Evolutionary conservation across 768 basidiomycete species (phyloP).

Genomic region (Agaricus subrufescens): DNA sequence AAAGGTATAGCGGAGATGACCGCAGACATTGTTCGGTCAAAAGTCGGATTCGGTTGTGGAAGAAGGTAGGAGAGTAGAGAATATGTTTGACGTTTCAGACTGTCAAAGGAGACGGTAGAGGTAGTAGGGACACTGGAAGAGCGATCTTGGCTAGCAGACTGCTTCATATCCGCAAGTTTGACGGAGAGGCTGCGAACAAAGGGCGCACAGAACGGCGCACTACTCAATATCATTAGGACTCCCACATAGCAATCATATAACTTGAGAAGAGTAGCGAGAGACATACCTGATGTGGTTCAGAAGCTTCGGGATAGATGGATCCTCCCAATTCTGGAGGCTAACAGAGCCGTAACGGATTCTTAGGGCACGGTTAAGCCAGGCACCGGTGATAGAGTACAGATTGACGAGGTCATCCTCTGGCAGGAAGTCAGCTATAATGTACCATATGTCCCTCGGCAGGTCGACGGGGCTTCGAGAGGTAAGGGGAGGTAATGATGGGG

Average conservation of each 20-base stretch:
- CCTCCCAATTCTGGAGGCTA: slow-evolving; percentile 19
- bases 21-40: neutral
- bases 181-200: neutral
- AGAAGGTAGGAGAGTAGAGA: neutral
- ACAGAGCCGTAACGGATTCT: slow-evolving; percentile 22
- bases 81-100: neutral
- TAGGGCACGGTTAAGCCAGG: slow-evolving; percentile 28
- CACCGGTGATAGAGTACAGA: slow-evolving; percentile 25
- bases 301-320: slow-evolving; percentile 4
- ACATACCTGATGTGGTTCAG: neutral
- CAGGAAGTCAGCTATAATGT: slow-evolving; percentile 24
- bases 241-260: neutral
- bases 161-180: neutral
- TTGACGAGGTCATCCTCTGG: slow-evolving; percentile 20
- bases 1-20: slow-evolving; percentile 24
- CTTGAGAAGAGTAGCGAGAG: neutral
- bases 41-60: neutral
- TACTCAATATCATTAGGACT: neutral
- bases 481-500: neutral
- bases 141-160: neutral
- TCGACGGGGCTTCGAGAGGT: neutral
- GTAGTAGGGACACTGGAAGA: neutral
- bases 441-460: slow-evolving; percentile 31
- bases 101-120: neutral
- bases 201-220: slow-evolving; percentile 18